Evolutionary conservation across 2,329 filamentous ascomycete genomes (phyloP).

Genomic region (Fusarium xyrophilum): DNA sequence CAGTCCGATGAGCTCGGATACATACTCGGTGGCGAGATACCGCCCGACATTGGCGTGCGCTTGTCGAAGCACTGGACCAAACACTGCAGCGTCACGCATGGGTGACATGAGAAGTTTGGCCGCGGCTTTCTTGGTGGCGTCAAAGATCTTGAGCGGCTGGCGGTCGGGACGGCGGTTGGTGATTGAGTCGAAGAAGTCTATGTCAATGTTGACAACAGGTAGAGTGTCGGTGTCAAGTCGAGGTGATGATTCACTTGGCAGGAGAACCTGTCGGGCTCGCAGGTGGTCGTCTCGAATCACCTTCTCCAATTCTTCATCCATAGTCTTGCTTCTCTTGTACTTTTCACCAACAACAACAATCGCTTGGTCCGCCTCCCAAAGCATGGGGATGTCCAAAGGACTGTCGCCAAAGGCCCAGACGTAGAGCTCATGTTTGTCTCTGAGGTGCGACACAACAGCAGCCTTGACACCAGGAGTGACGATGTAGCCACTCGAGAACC

Average conservation of each 20-base stretch:
- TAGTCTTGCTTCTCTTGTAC: constrained; percentile 55
- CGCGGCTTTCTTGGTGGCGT: constrained; percentile 54
- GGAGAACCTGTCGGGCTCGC: constrained; percentile 53
- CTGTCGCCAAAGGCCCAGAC: constrained; percentile 69
- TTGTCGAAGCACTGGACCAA: constrained; percentile 55
- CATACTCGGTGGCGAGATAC: constrained; percentile 60
- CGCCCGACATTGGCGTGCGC: constrained; percentile 58
- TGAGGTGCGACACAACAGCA: constrained; percentile 53
- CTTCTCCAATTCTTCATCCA: constrained; percentile 55
- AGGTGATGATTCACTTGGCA: constrained; percentile 50
- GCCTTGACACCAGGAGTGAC: constrained; percentile 61
- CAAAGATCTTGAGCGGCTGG: constrained; percentile 38
- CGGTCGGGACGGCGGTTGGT: constrained; percentile 13
- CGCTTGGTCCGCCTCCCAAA: constrained; percentile 58
- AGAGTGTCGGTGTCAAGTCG: constrained; percentile 53
- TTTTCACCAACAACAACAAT: constrained; percentile 62
- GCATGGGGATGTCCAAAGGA: constrained; percentile 64
- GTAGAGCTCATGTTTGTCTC: constrained; percentile 47
- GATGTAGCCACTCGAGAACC: constrained; percentile 55
- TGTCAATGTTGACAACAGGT: constrained; percentile 49
- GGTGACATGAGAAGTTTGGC: constrained; percentile 60
- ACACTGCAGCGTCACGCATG: constrained; percentile 57
- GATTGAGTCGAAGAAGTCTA: constrained; percentile 31
- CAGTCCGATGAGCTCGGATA: constrained; percentile 57
- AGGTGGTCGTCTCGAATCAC: constrained; percentile 52